Percentiles rank a stretch among this genome's conserved stretches.
Evolutionary conservation across 805 yeast genomes (phyloP).

Genomic region (Candida gorgasii): DNA sequence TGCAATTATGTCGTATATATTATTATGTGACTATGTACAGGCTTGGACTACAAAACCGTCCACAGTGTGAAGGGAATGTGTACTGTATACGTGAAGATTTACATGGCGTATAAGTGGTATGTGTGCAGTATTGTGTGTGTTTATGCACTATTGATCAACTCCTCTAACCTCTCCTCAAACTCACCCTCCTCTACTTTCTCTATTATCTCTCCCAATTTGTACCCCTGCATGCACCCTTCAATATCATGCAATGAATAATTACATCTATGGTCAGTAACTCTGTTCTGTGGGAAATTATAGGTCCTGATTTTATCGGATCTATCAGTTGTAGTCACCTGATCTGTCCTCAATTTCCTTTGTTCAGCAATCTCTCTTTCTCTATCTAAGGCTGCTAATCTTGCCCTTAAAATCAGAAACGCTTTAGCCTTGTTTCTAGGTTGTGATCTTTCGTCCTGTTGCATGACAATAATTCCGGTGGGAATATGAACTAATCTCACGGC

Average conservation of each 20-base stretch:
- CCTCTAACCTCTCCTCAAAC: slow-evolving; percentile 31
- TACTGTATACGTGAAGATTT: too few relatives aligned
- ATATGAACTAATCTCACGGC: slow-evolving; percentile 92
- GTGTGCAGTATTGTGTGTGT: not conserved
- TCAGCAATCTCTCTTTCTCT: slow-evolving; percentile 60
- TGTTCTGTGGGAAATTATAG: slow-evolving; percentile 87
- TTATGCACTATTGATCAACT: not conserved
- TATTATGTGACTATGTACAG: too few relatives aligned
- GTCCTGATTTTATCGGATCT: slow-evolving; percentile 93
- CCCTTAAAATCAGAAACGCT: slow-evolving; percentile 79
- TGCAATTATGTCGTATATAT: too few relatives aligned
- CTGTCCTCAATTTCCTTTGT: slow-evolving; percentile 68
- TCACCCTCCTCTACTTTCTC: slow-evolving; percentile 39
- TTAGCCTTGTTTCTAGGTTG: slow-evolving; percentile 93
- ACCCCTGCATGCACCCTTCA: slow-evolving; percentile 41
- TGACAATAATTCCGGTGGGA: slow-evolving; percentile 86
- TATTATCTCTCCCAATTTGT: slow-evolving; percentile 33
- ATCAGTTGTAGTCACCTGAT: slow-evolving; percentile 86
- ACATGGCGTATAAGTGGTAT: too few relatives aligned
- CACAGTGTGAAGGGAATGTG: too few relatives aligned
- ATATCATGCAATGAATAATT: slow-evolving; percentile 78
- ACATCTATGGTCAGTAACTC: slow-evolving; percentile 93
- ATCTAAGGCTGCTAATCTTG: slow-evolving; percentile 82
- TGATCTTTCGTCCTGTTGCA: slow-evolving; percentile 93
- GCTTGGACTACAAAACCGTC: too few relatives aligned